Base-by-base conservation (phyloP, 768 basidiomycete species). In the Lactifluus pinguis region DNA sequence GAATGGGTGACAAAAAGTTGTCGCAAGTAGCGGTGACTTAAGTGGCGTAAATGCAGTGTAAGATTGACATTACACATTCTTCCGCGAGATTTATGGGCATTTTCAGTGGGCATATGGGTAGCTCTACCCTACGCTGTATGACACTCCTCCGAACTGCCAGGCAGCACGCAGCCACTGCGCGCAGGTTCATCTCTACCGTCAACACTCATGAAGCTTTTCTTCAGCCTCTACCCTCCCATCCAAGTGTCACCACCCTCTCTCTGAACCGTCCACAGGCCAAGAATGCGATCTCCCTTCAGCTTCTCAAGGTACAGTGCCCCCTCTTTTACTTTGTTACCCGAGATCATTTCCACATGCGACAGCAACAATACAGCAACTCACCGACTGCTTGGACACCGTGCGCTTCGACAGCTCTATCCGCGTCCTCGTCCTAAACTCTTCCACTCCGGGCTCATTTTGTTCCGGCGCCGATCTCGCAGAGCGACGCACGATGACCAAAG, bases 391-490 rank as follows among this genome's bases (percentile, higher is more conserved):
- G 54, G 38, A 61, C 52, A 38, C 45, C 48, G 29, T 44, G 19
- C 59, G 49, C 45, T 54, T 29, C 50, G 57, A 39, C 70, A 91
- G 89, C 84, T 92, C 77, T 59, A 77, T 86, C 55, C 86, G 92
- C 59, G 83, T 87, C 0, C 80, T 98, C 61, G 84, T 98, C 57
- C 71, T 98, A n/a, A 82, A 86, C 55, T 94, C 94, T 7, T 81
- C 89, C 0, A 80, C 84, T 0, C 66, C 78, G n/a, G 85, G 84
- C 25, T 78, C 89, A 3, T 98, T 97, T 74, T 98, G 94, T 70
- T 86, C 94, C 15, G 94, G 94, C 11, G 94, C 94, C 8, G 94
- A 98, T 72, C 82, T 97, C 49, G 77, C 77, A 53, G 94, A 98
- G 69, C 79, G 94, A 56, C 83, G 84, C n/a, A 80, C 80, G 1